A percentile compares a stretch with the other conserved stretches of the same genome.
phyloP scores from a whole-genome alignment of 495 filamentous ascomycete species.

The Schizothecium vesticola region DNA sequence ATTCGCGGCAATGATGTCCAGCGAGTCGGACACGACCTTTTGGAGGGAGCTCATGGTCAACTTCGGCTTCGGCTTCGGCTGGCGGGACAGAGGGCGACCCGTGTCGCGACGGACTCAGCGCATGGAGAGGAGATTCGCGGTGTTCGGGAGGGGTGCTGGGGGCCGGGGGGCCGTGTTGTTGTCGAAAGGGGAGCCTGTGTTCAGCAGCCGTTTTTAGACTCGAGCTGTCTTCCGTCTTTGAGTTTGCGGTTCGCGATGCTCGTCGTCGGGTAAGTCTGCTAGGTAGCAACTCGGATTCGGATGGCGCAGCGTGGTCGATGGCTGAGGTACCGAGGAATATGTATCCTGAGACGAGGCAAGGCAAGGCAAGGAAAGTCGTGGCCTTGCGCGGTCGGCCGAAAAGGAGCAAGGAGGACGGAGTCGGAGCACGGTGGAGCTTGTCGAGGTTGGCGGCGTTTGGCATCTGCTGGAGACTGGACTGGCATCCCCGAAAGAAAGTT shows the following conservation, averaged over 20 bases:
- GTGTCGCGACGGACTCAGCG: conserved; percentile 23
- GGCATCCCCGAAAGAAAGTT: conserved; percentile 1
- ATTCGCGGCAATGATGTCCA: conserved; percentile 87
- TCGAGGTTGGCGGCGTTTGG: neutral
- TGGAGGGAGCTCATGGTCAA: conserved; percentile 83
- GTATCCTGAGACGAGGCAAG: neutral
- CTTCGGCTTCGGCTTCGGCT: conserved; percentile 4
- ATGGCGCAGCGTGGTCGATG: neutral
- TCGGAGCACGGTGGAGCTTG: conserved; percentile 9
- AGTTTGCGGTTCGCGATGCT: neutral
- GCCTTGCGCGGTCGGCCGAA: neutral
- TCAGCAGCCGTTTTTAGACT: no score
- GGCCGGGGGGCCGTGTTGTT: neutral
- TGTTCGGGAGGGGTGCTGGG: neutral
- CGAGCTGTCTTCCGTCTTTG: no score
- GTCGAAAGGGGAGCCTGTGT: neutral
- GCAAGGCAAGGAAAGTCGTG: neutral
- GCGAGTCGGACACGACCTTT: conserved; percentile 76
- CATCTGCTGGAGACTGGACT: neutral
- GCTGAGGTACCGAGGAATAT: neutral
- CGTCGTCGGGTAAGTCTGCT: neutral
- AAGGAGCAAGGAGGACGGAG: neutral
- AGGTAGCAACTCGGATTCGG: neutral
- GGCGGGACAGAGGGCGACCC: conserved; percentile 37
- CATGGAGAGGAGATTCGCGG: conserved; percentile 18